Evolutionary conservation across 352 stramenopile species (phyloP).

Genomic region (Phytophthora capsici): DNA sequence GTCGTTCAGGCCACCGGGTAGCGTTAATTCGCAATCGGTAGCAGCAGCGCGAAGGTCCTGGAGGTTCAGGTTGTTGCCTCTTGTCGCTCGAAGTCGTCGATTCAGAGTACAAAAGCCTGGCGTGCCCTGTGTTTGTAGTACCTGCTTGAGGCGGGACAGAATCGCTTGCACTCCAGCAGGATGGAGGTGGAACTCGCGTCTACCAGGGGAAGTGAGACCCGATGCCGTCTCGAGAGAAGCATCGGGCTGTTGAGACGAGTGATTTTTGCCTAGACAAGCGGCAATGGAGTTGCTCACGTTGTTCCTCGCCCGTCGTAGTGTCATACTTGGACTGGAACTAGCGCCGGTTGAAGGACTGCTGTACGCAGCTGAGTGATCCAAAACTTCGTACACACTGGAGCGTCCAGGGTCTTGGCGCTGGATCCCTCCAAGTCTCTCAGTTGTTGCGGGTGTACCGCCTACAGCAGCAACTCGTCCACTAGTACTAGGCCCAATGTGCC

Average conservation of each 20-base stretch:
- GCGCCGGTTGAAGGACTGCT: conserved; percentile 6
- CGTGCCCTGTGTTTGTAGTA: conserved; percentile 66
- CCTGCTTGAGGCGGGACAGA: conserved; percentile 48
- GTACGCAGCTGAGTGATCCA: conserved; percentile 57
- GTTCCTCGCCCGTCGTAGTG: conserved; percentile 45
- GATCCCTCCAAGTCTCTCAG: conserved; percentile 27
- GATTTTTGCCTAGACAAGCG: conserved; percentile 50
- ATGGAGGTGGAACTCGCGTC: conserved; percentile 35
- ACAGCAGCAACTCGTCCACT: conserved; percentile 15
- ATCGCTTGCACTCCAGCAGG: conserved; percentile 69
- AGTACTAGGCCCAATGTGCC: conserved; percentile 64
- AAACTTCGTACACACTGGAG: conserved; percentile 60
- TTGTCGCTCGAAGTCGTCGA: conserved; percentile 35
- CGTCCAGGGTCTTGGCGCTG: conserved; percentile 17
- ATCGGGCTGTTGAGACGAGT: conserved; percentile 5
- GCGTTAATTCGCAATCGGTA: conserved; percentile 54
- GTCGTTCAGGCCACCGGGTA: conserved; percentile 46
- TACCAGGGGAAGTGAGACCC: conserved; percentile 23
- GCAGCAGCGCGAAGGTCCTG: conserved; percentile 80
- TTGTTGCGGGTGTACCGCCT: neutral
- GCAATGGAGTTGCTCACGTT: conserved; percentile 61
- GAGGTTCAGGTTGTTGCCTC: conserved; percentile 72
- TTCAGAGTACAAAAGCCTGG: conserved; percentile 80
- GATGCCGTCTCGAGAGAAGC: conserved; percentile 2
- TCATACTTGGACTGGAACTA: conserved; percentile 24